Evolutionary conservation across 2,329 filamentous ascomycete genomes (phyloP).

Genomic region (Fusarium sp.): DNA sequence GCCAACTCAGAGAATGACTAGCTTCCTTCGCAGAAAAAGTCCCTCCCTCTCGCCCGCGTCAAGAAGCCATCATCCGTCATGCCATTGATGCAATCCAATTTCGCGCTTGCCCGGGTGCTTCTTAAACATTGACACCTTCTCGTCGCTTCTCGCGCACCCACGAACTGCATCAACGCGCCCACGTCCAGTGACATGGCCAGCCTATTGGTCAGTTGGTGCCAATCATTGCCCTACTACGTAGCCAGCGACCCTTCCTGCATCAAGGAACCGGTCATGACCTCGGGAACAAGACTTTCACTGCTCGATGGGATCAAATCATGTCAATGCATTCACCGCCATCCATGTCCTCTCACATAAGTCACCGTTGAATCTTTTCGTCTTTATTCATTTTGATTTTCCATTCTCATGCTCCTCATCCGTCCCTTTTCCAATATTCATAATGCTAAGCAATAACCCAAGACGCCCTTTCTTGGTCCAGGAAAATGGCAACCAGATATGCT

Average conservation of each 20-base stretch:
- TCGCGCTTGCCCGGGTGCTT: neutral
- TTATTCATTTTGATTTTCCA: slow-evolving; percentile 4
- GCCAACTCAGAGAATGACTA: neutral
- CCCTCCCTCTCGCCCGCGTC: slow-evolving; percentile 15
- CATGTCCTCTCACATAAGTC: slow-evolving; percentile 10
- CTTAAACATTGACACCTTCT: slow-evolving; percentile 3
- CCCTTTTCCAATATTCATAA: slow-evolving; percentile 39
- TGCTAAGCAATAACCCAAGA: slow-evolving; percentile 38
- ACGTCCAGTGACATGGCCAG: slow-evolving; percentile 24
- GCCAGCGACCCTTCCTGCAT: slow-evolving; percentile 37
- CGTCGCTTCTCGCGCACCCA: slow-evolving; percentile 10
- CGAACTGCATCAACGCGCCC: slow-evolving; percentile 31
- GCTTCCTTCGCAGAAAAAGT: neutral
- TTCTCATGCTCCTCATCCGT: slow-evolving; percentile 11
- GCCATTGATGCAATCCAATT: neutral
- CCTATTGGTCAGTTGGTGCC: slow-evolving; percentile 31
- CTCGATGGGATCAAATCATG: slow-evolving; percentile 1
- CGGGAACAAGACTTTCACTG: slow-evolving; percentile 1
- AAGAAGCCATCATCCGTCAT: slow-evolving; percentile 5
- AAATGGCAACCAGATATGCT: slow-evolving; percentile 66
- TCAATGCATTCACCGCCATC: slow-evolving; percentile 12
- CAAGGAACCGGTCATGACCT: neutral
- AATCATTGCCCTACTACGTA: slow-evolving; percentile 5
- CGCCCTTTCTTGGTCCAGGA: slow-evolving; percentile 41
- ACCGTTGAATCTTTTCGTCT: slow-evolving; percentile 18